These are phyloP conservation scores for Trametes polyzona DNA, from an alignment of 1,284 basidiomycete genomes.

Conservation along the genomic window DNA sequence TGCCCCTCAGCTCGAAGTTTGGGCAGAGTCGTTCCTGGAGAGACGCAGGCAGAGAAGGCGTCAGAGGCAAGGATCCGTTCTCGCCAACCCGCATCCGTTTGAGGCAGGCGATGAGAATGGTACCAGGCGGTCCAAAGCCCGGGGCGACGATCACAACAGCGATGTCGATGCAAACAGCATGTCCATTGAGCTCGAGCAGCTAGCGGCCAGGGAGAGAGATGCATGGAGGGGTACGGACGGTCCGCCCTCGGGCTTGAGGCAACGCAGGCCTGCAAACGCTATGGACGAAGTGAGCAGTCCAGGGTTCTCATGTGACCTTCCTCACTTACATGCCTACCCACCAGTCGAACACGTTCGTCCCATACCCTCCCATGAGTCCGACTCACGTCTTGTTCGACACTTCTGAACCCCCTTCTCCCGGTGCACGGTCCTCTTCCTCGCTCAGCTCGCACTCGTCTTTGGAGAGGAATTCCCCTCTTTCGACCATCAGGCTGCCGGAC, in stretches of 20 bases:
- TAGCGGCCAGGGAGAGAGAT: constrained; percentile 51
- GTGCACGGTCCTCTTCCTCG: constrained; percentile 5
- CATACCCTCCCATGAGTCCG: constrained; percentile 49
- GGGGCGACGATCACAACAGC: constrained; percentile 13
- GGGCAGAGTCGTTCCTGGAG: constrained; percentile 51
- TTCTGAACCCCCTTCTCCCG: constrained; percentile 43
- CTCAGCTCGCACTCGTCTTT: constrained; percentile 17
- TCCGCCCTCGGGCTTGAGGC: constrained; percentile 38
- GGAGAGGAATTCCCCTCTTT: constrained; percentile 14
- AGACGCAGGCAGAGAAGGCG: constrained; percentile 39
- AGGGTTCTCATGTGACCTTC: neutral
- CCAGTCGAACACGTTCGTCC: constrained; percentile 47
- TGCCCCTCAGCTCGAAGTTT: constrained; percentile 55
- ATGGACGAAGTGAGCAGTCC: constrained; percentile 49
- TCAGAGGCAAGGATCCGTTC: constrained; percentile 26
- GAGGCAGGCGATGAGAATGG: constrained; percentile 24
- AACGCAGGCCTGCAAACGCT: constrained; percentile 38
- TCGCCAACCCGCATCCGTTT: constrained; percentile 18
- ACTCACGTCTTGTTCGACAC: constrained; percentile 53
- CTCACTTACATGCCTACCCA: neutral
- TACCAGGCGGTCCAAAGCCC: constrained; percentile 13
- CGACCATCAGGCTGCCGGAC: constrained; percentile 1
- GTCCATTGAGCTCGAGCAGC: constrained; percentile 51
- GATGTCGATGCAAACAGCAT: neutral
- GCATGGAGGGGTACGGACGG: constrained; percentile 54